phyloP scores from a whole-genome alignment of 495 filamentous ascomycete species.

The Aspergillus nanangensis region DNA sequence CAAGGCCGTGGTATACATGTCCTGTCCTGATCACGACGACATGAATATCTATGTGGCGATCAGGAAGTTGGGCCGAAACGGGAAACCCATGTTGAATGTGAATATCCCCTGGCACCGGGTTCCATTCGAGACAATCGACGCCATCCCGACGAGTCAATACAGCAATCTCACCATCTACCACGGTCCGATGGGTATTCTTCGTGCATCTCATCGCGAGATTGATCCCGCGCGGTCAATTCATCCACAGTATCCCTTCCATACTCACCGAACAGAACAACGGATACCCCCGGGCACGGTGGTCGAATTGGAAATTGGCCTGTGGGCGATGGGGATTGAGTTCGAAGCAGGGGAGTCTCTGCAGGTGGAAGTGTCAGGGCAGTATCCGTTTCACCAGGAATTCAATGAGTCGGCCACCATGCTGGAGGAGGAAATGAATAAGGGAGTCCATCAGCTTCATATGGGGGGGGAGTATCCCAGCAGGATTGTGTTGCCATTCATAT shows the following conservation, averaged over 20 bases:
- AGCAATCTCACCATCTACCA: slow-evolving; percentile 21
- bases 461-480: background rate
- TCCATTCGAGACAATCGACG: slow-evolving; percentile 20
- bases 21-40: slow-evolving; percentile 31
- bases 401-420: background rate
- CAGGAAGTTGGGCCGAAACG: slow-evolving; percentile 30
- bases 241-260: slow-evolving; percentile 28
- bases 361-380: slow-evolving; percentile 11
- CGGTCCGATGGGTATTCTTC: slow-evolving; percentile 28
- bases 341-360: slow-evolving; percentile 23
- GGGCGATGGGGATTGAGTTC: slow-evolving; percentile 29
- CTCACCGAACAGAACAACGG: slow-evolving; percentile 27
- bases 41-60: slow-evolving; percentile 34
- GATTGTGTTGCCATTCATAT: background rate
- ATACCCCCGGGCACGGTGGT: slow-evolving; percentile 29
- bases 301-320: slow-evolving; percentile 28
- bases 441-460: background rate
- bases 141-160: slow-evolving; percentile 23
- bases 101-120: slow-evolving; percentile 28
- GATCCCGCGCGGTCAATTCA: slow-evolving; percentile 18
- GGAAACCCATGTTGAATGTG: slow-evolving; percentile 25
- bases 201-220: slow-evolving; percentile 28
- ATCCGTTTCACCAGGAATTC: background rate
- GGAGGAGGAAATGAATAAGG: background rate
- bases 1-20: slow-evolving; percentile 37